Evolutionary conservation across 768 basidiomycete genomes (phyloP).

Genomic region (Amanita molliuscula): DNA sequence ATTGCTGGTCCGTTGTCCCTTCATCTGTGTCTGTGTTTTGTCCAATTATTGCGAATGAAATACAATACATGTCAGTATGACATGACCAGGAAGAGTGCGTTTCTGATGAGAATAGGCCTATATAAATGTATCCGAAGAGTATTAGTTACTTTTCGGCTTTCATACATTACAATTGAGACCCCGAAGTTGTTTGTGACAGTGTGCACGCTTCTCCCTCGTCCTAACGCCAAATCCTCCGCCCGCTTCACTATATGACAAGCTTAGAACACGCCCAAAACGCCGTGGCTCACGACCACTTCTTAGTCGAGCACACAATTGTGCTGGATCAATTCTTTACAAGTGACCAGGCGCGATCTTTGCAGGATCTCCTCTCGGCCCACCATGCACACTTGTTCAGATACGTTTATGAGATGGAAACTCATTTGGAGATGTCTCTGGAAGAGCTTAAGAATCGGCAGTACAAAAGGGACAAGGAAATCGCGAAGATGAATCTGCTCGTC

Average conservation of each 20-base stretch:
- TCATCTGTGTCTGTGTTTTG: too few species aligned
- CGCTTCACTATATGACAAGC: neutral
- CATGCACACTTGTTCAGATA: neutral
- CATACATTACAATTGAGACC: too few species aligned
- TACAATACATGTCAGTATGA: too few species aligned
- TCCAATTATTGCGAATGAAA: too few species aligned
- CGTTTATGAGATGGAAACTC: constrained; percentile 1
- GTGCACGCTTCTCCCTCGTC: neutral
- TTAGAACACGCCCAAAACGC: neutral
- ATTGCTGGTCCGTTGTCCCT: too few species aligned
- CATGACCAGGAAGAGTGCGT: too few species aligned
- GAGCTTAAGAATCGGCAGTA: neutral
- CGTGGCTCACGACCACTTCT: neutral
- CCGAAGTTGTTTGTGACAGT: neutral
- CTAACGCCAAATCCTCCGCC: too few species aligned
- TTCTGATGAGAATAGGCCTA: too few species aligned
- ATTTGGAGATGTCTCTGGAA: neutral
- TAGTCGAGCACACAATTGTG: neutral
- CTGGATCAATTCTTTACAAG: neutral
- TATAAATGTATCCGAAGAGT: too few species aligned
- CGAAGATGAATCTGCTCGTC: neutral
- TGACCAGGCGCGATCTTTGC: constrained; percentile 1
- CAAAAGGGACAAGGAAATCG: neutral
- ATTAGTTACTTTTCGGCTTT: too few species aligned
- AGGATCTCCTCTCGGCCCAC: neutral